phyloP scores from a whole-genome alignment of 108 stramenopile species.

The Skeletonema tropicum region DNA sequence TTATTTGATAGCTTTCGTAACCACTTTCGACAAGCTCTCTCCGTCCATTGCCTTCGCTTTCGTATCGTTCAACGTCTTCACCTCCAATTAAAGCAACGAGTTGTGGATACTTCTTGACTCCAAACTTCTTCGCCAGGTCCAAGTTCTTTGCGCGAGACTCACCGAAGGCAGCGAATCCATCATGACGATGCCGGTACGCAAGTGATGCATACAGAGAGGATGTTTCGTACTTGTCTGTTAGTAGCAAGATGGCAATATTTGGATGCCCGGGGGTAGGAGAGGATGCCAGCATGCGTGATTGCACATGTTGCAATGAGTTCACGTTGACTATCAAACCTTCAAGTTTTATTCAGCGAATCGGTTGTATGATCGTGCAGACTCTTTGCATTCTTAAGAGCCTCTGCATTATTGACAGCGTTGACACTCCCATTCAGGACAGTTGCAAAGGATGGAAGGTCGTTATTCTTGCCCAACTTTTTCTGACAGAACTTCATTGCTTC shows the following conservation, averaged over 20 bases:
- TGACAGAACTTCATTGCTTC: conserved; percentile 63
- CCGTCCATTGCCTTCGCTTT: conserved; percentile 21
- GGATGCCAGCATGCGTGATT: conserved; percentile 52
- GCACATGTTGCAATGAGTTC: conserved; percentile 57
- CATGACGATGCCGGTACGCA: conserved; percentile 67
- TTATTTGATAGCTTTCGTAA: conserved; percentile 21
- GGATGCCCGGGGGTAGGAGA: conserved; percentile 25
- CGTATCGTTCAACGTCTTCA: conserved; percentile 25
- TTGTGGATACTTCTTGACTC: conserved; percentile 69
- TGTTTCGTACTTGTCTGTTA: conserved; percentile 87
- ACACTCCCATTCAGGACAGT: conserved; percentile 69
- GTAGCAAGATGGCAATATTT: conserved; percentile 53
- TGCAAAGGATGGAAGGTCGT: conserved; percentile 61
- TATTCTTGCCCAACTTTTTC: conserved; percentile 32
- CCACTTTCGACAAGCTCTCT: conserved; percentile 30
- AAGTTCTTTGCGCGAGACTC: conserved; percentile 77
- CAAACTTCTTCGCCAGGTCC: conserved; percentile 64
- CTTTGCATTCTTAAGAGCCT: conserved; percentile 34
- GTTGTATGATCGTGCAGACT: conserved; percentile 68
- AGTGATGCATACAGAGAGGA: conserved; percentile 67
- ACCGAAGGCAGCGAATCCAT: conserved; percentile 66
- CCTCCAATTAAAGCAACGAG: conserved; percentile 56
- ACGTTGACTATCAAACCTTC: conserved; percentile 66
- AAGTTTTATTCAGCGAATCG: conserved; percentile 50
- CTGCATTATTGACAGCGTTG: conserved; percentile 25